phyloP scores from a whole-genome alignment of 176 grass and related monocot species.

The Musa itinerans region DNA sequence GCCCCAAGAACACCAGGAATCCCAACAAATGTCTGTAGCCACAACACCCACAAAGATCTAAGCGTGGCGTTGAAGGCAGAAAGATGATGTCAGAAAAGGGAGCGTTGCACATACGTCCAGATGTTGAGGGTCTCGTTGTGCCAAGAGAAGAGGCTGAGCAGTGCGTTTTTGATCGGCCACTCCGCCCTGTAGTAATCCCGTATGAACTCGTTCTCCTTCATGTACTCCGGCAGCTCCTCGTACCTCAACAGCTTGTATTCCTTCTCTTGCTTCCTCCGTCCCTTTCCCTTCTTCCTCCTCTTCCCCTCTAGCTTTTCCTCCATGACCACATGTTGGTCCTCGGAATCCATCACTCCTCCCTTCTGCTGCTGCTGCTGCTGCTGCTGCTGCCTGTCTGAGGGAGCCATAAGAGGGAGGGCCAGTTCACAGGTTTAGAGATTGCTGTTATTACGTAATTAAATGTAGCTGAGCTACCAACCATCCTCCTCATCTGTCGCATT shows the following conservation, averaged over 20 bases:
- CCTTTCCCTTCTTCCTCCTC: not conserved
- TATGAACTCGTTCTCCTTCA: constrained; percentile 95
- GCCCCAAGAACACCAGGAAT: constrained; percentile 67
- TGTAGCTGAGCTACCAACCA: not conserved
- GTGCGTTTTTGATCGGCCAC: constrained; percentile 71
- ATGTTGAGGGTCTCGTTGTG: constrained; percentile 99
- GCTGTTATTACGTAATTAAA: too few relatives aligned
- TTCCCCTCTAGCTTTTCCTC: too few relatives aligned
- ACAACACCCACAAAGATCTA: not conserved
- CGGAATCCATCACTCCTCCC: not conserved
- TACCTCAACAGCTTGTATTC: constrained; percentile 50
- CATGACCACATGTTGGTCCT: not conserved
- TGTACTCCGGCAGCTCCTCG: constrained; percentile 85
- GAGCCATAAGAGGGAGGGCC: too few relatives aligned
- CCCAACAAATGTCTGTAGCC: constrained; percentile 75
- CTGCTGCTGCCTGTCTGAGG: too few relatives aligned
- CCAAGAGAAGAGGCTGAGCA: constrained; percentile 95
- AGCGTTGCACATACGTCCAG: constrained; percentile 53
- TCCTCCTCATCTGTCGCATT: not conserved
- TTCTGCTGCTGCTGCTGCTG: too few relatives aligned
- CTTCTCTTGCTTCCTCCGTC: constrained; percentile 1
- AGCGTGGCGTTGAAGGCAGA: not conserved
- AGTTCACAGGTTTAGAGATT: too few relatives aligned
- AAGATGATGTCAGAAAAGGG: not conserved
- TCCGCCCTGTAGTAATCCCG: constrained; percentile 70